phyloP scores from a whole-genome alignment of 2,329 filamentous ascomycete genomes.

The Ophiocordyceps sinensis region DNA sequence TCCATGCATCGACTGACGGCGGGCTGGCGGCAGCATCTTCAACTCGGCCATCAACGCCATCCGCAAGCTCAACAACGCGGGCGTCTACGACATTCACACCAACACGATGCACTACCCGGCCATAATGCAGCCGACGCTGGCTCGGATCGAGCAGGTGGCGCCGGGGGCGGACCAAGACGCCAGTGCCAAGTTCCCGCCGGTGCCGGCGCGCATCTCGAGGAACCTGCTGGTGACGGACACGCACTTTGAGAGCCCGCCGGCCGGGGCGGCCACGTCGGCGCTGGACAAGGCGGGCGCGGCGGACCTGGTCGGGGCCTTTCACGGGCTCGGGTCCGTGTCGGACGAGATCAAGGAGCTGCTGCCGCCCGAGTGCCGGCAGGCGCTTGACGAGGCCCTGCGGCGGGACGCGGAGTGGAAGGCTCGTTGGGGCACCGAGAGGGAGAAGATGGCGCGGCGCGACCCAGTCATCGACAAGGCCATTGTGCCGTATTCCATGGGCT shows the following conservation, averaged over 20 bases:
- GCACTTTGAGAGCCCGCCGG: constrained; percentile 35
- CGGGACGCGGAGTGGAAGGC: constrained; percentile 59
- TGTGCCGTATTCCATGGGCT: constrained; percentile 38
- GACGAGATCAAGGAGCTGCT: constrained; percentile 52
- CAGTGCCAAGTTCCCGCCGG: constrained; percentile 26
- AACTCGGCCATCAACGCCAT: constrained; percentile 59
- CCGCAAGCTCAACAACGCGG: constrained; percentile 54
- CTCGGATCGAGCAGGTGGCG: constrained; percentile 61
- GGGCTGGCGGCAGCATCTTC: constrained; percentile 48
- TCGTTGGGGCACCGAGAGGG: constrained; percentile 56
- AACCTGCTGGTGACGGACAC: constrained; percentile 44
- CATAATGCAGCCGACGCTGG: constrained; percentile 80
- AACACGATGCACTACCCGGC: constrained; percentile 80
- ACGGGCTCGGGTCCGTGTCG: constrained; percentile 48
- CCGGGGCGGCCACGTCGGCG: constrained; percentile 29
- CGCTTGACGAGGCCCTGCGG: constrained; percentile 53
- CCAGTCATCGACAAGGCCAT: constrained; percentile 51
- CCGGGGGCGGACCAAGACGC: constrained; percentile 13
- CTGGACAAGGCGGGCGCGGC: constrained; percentile 27
- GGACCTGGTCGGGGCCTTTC: constrained; percentile 36
- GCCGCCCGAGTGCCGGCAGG: constrained; percentile 54
- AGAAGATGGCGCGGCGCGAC: constrained; percentile 34
- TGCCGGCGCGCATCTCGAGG: constrained; percentile 34
- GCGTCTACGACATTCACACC: constrained; percentile 88
- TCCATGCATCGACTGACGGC: not conserved